Percentiles rank a stretch among this genome's conserved stretches.
Evolutionary conservation across 169 alveolate genomes (phyloP).

Genomic region (Cryptosporidium muris): DNA sequence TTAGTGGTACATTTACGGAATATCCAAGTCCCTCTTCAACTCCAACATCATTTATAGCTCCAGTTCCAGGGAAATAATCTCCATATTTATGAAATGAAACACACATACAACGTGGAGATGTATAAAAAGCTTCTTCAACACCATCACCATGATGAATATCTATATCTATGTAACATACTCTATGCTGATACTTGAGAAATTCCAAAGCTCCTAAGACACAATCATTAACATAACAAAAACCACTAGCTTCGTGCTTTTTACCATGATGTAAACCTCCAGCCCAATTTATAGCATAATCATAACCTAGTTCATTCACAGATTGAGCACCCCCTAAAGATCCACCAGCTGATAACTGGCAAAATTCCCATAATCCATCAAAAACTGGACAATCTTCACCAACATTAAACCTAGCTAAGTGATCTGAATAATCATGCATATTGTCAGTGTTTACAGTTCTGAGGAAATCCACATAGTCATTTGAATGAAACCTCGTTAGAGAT

Average conservation of each 20-base stretch:
- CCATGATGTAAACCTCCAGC: constrained; percentile 93
- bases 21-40: constrained; percentile 85
- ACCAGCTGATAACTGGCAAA: constrained; percentile 82
- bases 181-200: constrained; percentile 82
- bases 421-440: constrained; percentile 82
- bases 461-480: constrained; percentile 88
- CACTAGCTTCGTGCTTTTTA: constrained; percentile 88
- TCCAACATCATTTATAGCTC: constrained; percentile 88
- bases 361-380: constrained; percentile 89
- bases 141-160: constrained; percentile 97
- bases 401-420: constrained; percentile 83
- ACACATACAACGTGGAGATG: constrained; percentile 84
- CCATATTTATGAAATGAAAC: constrained; percentile 89
- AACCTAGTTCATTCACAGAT: constrained; percentile 78
- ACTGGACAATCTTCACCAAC: constrained; percentile 93
- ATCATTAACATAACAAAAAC: constrained; percentile 91
- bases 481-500: constrained; percentile 79
- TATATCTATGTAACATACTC: constrained; percentile 90
- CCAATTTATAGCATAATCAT: constrained; percentile 89
- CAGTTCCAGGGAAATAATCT: constrained; percentile 92
- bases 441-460: constrained; percentile 84
- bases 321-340: constrained; percentile 87
- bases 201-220: constrained; percentile 89
- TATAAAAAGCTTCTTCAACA: constrained; percentile 96
- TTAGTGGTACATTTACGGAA: constrained; percentile 88